phyloP scores from a whole-genome alignment of 768 basidiomycete species.

The Panaeolus cyanescens region DNA sequence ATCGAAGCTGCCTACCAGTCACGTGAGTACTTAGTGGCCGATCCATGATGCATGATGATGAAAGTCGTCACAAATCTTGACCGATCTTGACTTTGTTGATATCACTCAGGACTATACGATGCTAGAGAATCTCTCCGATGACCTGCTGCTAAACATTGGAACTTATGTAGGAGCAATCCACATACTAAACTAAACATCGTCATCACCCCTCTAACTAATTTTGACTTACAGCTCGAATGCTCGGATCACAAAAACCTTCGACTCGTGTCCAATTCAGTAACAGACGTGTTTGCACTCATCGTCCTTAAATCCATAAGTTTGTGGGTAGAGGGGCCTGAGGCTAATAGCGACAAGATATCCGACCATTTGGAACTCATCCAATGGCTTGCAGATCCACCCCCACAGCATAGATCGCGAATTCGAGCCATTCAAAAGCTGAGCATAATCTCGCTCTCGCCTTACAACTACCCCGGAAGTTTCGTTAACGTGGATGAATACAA shows the following conservation, averaged over 20 bases:
- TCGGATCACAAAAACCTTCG: background rate
- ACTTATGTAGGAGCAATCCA: too few species aligned
- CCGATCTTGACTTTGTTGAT: too few species aligned
- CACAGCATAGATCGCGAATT: background rate
- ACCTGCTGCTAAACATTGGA: too few species aligned
- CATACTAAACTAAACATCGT: too few species aligned
- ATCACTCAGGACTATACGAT: too few species aligned
- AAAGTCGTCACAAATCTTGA: too few species aligned
- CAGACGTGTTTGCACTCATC: background rate
- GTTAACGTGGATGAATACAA: background rate
- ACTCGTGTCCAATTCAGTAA: background rate
- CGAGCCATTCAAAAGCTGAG: background rate
- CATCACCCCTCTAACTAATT: too few species aligned
- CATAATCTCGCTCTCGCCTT: background rate
- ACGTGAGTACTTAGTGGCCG: too few species aligned
- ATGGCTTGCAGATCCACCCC: too few species aligned
- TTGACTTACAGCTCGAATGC: background rate
- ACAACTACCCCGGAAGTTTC: background rate
- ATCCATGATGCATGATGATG: too few species aligned
- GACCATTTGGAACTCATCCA: background rate
- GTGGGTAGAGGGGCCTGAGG: background rate
- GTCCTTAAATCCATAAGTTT: background rate
- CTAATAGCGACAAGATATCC: background rate
- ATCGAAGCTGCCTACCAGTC: background rate
- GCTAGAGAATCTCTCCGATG: too few species aligned